Base-by-base conservation (phyloP, 108 stramenopile genomes). In the Stephanodiscus triporus region DNA sequence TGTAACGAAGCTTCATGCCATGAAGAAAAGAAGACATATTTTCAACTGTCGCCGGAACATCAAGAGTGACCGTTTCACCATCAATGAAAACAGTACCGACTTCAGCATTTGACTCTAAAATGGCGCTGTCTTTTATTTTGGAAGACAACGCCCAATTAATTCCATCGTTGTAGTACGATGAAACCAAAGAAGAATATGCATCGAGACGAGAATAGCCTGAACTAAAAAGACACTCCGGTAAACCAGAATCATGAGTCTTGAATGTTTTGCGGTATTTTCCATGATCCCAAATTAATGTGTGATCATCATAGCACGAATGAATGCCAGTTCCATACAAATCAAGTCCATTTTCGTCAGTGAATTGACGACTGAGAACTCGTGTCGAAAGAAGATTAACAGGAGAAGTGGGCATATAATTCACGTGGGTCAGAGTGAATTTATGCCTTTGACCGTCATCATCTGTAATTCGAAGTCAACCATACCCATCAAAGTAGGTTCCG, bases 211-310 rank as follows among this genome's bases (percentile, higher is more conserved):
- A 56, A 6, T 42, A 45, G 0, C 74, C 74, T 22, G 24, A 27
- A 60, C 61, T 66, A 9, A 75, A 58, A 6, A 58, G 10, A 29
- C 57, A 58, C 16, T 58, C 57, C 17, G 57, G 57, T 2, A 58
- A 14, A 4, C 57, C 57, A 58, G 57, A 58, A 29, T 3, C 2
- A 4, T 24, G 17, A 3, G 57, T 58, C 17, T 29, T 29, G 29
- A 58, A 58, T 9, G 57, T 58, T 14, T 58, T 58, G 17, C 3
- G 2, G 57, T 11, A 58, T n/a, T 58, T 58, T 0, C 29, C 17
- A 4, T 58, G 57, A 30, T 58, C 29, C 57, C 57, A 58, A 13
- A 58, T 16, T 58, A 58, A 11, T 10, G 57, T 58, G 29, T 58
- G 57, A 17, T 58, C 30, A 11, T 58, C 57, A 14, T 16, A 58